phyloP scores from a whole-genome alignment of 2,329 filamentous ascomycete genomes.

The Rugonectria rugulosa region DNA sequence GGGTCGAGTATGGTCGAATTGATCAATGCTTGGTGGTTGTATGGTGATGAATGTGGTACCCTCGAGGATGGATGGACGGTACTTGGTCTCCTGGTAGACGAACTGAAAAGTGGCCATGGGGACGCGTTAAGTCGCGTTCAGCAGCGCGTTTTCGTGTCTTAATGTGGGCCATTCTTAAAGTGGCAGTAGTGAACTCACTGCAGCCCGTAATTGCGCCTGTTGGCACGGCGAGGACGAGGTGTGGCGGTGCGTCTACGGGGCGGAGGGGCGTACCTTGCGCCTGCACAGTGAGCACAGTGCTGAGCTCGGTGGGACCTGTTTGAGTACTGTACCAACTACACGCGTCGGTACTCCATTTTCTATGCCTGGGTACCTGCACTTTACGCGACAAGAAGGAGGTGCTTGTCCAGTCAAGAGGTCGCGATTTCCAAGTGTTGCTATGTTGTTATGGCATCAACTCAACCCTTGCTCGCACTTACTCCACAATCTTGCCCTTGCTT shows the following conservation, averaged over 20 bases:
- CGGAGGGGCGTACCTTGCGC: neutral
- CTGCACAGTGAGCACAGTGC: conserved; percentile 5
- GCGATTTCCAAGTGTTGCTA: conserved; percentile 4
- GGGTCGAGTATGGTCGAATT: conserved; percentile 1
- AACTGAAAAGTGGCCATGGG: conserved; percentile 19
- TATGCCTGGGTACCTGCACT: neutral
- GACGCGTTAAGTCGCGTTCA: conserved; percentile 19
- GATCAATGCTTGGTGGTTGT: conserved; percentile 6
- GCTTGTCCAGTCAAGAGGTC: neutral
- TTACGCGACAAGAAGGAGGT: neutral
- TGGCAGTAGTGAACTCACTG: no score
- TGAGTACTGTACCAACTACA: neutral
- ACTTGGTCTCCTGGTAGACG: conserved; percentile 5
- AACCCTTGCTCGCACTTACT: no score
- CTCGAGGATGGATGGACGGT: neutral
- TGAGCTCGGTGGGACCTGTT: neutral
- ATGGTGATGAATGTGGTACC: neutral
- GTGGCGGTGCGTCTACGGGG: conserved; percentile 11
- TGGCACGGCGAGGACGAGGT: neutral
- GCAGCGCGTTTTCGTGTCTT: conserved; percentile 8
- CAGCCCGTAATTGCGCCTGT: neutral
- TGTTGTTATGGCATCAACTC: no score
- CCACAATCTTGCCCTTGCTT: neutral
- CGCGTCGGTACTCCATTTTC: neutral
- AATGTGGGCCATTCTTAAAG: conserved; percentile 13